Evolutionary conservation across 2,329 filamentous ascomycete genomes (phyloP).

Genomic region (Trichoderma brevicompactum): DNA sequence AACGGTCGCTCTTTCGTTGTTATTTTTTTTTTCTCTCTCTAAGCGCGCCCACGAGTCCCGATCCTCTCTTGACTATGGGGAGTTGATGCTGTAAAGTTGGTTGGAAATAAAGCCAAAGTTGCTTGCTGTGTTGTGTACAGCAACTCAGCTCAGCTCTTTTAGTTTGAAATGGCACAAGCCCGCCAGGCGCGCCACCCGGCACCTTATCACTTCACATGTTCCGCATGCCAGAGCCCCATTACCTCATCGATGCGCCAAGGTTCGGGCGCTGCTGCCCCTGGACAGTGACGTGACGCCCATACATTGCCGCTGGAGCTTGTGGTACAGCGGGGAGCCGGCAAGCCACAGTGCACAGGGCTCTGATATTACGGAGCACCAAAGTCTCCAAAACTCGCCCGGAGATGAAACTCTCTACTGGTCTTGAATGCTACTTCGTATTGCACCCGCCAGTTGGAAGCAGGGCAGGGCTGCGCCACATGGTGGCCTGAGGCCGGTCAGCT

Average conservation of each 20-base stretch:
- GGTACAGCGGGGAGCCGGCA: neutral
- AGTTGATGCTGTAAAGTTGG: no score
- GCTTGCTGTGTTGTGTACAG: neutral
- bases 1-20: neutral
- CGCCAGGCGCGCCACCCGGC: constrained; percentile 19
- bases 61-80: neutral
- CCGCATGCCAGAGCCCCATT: neutral
- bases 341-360: neutral
- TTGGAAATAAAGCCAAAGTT: no score
- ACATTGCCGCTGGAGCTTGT: no score
- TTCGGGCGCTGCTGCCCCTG: constrained; percentile 18
- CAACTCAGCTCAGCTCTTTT: neutral
- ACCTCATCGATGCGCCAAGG: constrained; percentile 22
- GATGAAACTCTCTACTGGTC: neutral
- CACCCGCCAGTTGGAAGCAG: no score
- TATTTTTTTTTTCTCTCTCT: neutral
- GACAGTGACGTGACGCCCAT: constrained; percentile 21
- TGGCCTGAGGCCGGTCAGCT: neutral
- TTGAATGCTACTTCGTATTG: no score
- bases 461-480: neutral
- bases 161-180: constrained; percentile 11
- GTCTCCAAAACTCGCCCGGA: neutral
- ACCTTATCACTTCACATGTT: neutral
- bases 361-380: neutral
- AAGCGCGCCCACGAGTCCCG: no score